Evolutionary conservation across 1,284 basidiomycete genomes (phyloP), one percentile per base, ranked within the genome.

Genomic region (Ceratobasidium sp.): DNA sequence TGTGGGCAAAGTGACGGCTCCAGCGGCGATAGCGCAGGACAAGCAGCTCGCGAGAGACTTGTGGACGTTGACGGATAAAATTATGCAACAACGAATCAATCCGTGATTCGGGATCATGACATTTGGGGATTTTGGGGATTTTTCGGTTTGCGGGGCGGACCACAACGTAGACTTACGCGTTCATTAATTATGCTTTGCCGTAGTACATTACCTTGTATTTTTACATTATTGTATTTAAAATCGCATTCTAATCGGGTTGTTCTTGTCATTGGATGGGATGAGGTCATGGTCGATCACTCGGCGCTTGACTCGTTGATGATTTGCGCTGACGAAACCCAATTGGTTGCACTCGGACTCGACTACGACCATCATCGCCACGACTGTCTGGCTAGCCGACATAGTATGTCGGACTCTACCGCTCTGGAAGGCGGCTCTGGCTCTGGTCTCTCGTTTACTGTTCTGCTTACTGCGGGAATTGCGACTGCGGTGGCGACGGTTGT

Each of bases 11-110:
- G 73, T 89, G 0, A 80, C 79, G 1, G 83, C 83, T n/a, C 77
- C 84, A 1, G 81, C 82, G 42, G 80, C 79, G 85, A 84, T 83
- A 42, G 78, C 79, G 20, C 81, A 82, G 56, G 83, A 86, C 26
- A 83, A 85, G 23, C 86, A 85, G 10, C 81, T 89, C 64, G 86
- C 87, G 60, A 84, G 85, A 67, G 87, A 87, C 66, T 80, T 89
- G 49, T 89, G 88, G 86, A 83, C 84, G 5, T 85, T 86, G 15
- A 86, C 87, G 9, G 87, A 88, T 80, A 83, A 79, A 44, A 80
- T 86, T 2, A 68, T 85, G 79, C 68, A 76, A 10, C 60, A 64
- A n/a, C 23, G 51, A 33, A 53, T 76, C 15, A 64, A 64, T 18
- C 72, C 72, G 7, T 76, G 33, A 64, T 13, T 39, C 49, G 55